Base-by-base conservation (phyloP, 1,284 basidiomycete species). In the Leucoagaricus sp. region DNA sequence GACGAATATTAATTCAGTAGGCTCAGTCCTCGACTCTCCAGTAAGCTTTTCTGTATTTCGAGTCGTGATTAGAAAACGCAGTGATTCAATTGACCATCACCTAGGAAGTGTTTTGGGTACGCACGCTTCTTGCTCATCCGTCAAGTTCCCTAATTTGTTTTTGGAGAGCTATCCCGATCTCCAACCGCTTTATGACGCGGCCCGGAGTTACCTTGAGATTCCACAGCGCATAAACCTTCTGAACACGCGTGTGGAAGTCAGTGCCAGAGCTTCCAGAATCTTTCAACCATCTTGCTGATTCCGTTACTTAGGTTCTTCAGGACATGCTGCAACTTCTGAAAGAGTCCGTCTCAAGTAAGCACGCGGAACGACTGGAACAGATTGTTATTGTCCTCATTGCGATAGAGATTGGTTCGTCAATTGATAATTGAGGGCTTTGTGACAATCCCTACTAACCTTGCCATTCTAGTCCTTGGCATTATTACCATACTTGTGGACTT, bases 281-380 rank as follows among this genome's bases (percentile, higher is more conserved):
- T 36, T 31, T 54, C n/a, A n/a, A 25, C 40, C 55, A 29, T n/a
- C 41, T 56, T 15, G 9, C 36, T 54, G n/a, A 59, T 50, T 28
- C 46, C 42, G 58, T 31, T 56, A 21, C 31, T 49, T 63, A 93
- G 91, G 91, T 98, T 58, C 76, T 98, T 38, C 95, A 98, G 79
- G 95, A 98, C 70, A 97, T 98, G 93, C 84, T 98, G 8, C 91
- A 95, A 70, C 81, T 98, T 53, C 78, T 98, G 49, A 98, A 98
- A 74, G 96, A 98, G 73, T 91, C 92, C 8, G 96, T 97, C 33
- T 94, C 93, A 21, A 93, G 87, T 60, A 85, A 87, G 65, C 95
- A 98, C 65, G 87, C 93, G 1, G 95, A 98, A 72, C 85, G 94
- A 38, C 79, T 98, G n/a, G 95, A 98, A 72, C 91, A 93, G 65